These are phyloP conservation scores for Chaetomium tenue DNA, from an alignment of 495 filamentous ascomycete species.

Conservation along the genomic window DNA sequence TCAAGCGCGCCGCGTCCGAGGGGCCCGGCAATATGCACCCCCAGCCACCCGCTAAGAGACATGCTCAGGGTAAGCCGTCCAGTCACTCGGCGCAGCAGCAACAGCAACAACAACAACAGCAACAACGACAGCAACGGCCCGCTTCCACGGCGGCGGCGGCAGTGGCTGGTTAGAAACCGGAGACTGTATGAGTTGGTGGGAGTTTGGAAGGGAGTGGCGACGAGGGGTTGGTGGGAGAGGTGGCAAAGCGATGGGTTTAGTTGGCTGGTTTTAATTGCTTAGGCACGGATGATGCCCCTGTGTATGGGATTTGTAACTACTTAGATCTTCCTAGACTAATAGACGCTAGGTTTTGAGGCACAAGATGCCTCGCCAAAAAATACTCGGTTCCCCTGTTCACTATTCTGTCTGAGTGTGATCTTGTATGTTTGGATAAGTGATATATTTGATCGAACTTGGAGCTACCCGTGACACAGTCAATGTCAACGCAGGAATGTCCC, in stretches of 20 bases:
- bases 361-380: slow-evolving; percentile 36
- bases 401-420: too few relatives aligned
- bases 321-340: slow-evolving; percentile 35
- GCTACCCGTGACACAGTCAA: too few relatives aligned
- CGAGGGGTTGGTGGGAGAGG: neutral
- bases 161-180: slow-evolving; percentile 6
- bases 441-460: too few relatives aligned
- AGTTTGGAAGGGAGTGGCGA: neutral
- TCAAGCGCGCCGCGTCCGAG: slow-evolving; percentile 34
- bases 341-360: slow-evolving; percentile 37
- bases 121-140: slow-evolving; percentile 1
- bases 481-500: too few relatives aligned
- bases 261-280: neutral
- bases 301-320: slow-evolving; percentile 27
- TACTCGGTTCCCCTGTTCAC: neutral
- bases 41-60: slow-evolving; percentile 13
- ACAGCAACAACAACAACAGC: slow-evolving; percentile 4
- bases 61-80: neutral
- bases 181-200: neutral
- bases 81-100: neutral
- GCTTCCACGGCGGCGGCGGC: neutral
- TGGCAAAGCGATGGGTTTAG: neutral
- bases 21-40: slow-evolving; percentile 3
- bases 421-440: too few relatives aligned
- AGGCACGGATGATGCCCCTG: neutral